These are phyloP conservation scores for Boletus sp. DNA, from an alignment of 768 basidiomycete species.

Conservation along the genomic window DNA sequence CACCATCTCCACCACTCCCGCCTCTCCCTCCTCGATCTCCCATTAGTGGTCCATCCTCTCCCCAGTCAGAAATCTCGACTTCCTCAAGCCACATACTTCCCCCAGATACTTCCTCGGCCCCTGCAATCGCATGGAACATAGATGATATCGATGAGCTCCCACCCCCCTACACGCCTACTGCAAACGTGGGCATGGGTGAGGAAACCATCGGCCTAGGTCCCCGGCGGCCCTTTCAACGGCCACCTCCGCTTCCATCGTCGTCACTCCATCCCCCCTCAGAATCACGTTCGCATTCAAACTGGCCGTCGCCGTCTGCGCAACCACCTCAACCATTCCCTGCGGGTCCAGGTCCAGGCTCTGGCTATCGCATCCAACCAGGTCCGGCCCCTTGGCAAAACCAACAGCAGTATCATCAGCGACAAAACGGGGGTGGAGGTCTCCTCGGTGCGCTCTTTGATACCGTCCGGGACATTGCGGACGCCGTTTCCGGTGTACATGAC, in stretches of 20 bases:
- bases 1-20: background rate
- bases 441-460: conserved; percentile 28
- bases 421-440: conserved; percentile 23
- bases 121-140: conserved; percentile 10
- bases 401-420: conserved; percentile 17
- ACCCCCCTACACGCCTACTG: conserved; percentile 65
- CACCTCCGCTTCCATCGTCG: conserved; percentile 22
- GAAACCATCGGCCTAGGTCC: conserved; percentile 63
- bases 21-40: conserved; percentile 6
- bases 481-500: conserved; percentile 25
- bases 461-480: conserved; percentile 29
- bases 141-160: conserved; percentile 51
- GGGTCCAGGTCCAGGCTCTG: conserved; percentile 1
- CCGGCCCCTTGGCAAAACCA: conserved; percentile 22
- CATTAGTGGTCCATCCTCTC: background rate
- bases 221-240: conserved; percentile 55
- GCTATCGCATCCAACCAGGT: conserved; percentile 2
- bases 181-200: conserved; percentile 63
- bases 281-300: background rate
- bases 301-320: background rate
- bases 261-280: background rate
- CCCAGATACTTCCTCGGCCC: background rate
- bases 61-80: background rate
- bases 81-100: background rate
- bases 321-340: background rate